Evolutionary conservation across 345 rosid genomes (phyloP), one percentile per base, ranked within the genome.

Genomic region (Citrus inodora): DNA sequence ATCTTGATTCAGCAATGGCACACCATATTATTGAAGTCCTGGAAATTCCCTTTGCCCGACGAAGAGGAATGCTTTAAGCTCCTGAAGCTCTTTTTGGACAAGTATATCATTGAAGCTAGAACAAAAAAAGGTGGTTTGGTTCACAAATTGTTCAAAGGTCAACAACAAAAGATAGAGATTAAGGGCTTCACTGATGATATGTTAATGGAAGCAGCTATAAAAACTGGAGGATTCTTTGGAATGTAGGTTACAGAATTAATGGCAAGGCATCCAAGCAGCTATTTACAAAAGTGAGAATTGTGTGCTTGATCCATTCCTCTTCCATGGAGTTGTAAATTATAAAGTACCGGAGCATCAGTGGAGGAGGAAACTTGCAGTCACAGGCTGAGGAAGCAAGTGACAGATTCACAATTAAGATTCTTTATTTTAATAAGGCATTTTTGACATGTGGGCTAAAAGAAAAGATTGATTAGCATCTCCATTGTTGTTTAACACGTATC

Each of bases 231-330:
- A 75, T 92, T 93, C 80, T 93, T 94, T 3, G 95, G 97, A 59
- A 89, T 98, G 74, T 94, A 95, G 80, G 91, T 94, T 9, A 97
- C 97, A 1, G 92, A 95, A 79, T 74, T 93, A 80, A 92, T 95
- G 98, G 38, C 38, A 37, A 37, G 98, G 98, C 98, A 91, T 95
- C 53, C 98, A 95, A 80, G 98, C 97, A 67, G 94, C 95, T 55
- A 96, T 93, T n/a, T 93, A 95, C 74, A 97, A 98, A 76, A 95
- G 96, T 64, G 85, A 83, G 70, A 78, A 91, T 32, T 95, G 98
- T 74, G 80, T 86, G 76, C 95, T 93, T 30, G 98, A 93, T 65
- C 80, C 95, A 40, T 83, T 46, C 79, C 82, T 94, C 66, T 95
- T 91, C 74, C 33, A 90, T 19, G 98, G 89, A 83, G 97, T 96